These are phyloP conservation scores for Quercus tomentella DNA, from an alignment of 331 rosid genomes.

Conservation along the genomic window DNA sequence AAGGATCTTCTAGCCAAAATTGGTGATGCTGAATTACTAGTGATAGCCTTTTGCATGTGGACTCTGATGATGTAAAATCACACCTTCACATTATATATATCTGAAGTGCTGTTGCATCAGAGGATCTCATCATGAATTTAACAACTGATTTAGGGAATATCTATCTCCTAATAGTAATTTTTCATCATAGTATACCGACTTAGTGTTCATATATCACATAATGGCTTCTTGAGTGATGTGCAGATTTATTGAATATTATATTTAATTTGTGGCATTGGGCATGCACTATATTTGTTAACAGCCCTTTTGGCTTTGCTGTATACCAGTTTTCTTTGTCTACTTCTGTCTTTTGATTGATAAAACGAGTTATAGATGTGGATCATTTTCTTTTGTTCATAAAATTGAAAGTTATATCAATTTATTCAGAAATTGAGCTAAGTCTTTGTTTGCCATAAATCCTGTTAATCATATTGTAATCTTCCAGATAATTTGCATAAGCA, in stretches of 20 bases:
- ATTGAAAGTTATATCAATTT: neutral
- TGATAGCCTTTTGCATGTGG: neutral
- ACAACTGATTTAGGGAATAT: neutral
- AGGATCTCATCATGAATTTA: neutral
- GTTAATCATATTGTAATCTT: neutral
- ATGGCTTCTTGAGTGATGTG: neutral
- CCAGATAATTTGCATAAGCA: neutral
- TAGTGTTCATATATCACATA: neutral
- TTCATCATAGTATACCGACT: neutral
- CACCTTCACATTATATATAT: neutral
- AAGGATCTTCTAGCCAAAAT: too few species aligned
- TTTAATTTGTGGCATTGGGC: neutral
- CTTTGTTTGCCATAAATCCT: neutral
- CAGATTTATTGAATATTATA: neutral
- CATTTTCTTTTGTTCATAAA: neutral
- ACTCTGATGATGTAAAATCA: neutral
- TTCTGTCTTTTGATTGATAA: neutral
- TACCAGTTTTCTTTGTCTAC: neutral
- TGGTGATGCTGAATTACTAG: neutral
- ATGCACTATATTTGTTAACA: neutral
- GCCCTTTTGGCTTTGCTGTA: neutral
- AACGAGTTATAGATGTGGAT: neutral
- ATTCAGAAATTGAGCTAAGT: neutral
- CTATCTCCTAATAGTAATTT: neutral
- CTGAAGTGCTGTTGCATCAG: neutral